phyloP scores from a whole-genome alignment of 768 basidiomycete species.

The Termitomyces sp. region DNA sequence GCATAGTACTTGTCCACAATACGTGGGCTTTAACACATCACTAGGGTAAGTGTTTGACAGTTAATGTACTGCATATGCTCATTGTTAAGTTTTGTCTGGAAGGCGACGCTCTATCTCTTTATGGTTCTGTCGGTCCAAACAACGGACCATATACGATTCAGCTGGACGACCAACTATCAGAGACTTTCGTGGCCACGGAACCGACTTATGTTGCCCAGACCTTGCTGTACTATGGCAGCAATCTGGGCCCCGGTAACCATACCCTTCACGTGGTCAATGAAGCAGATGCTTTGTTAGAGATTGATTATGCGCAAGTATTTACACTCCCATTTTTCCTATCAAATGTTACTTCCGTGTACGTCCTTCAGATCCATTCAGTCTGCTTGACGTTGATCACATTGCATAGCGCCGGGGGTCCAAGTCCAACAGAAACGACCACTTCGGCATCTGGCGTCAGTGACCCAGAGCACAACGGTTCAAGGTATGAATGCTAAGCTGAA shows the following conservation, averaged over 20 bases:
- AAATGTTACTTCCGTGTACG: background rate
- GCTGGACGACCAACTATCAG: background rate
- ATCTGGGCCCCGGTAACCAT: background rate
- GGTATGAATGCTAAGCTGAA: background rate
- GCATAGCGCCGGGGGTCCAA: background rate
- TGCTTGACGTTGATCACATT: no score
- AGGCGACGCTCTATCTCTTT: background rate
- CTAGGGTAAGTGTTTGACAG: background rate
- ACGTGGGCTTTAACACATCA: background rate
- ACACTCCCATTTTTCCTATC: background rate
- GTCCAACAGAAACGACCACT: background rate
- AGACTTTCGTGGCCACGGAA: background rate
- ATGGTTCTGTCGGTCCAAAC: background rate
- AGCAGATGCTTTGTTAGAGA: background rate
- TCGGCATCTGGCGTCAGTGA: background rate
- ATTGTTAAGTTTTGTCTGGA: background rate
- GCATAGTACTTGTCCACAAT: background rate
- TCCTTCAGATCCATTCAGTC: background rate
- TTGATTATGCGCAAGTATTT: background rate
- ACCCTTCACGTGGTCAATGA: background rate
- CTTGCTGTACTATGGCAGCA: background rate
- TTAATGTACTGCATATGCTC: background rate
- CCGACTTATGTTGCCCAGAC: background rate
- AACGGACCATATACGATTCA: background rate
- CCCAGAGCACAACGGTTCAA: background rate